Evolutionary conservation across 805 yeast species (phyloP).

Genomic region (Allodekkera sacchari): DNA sequence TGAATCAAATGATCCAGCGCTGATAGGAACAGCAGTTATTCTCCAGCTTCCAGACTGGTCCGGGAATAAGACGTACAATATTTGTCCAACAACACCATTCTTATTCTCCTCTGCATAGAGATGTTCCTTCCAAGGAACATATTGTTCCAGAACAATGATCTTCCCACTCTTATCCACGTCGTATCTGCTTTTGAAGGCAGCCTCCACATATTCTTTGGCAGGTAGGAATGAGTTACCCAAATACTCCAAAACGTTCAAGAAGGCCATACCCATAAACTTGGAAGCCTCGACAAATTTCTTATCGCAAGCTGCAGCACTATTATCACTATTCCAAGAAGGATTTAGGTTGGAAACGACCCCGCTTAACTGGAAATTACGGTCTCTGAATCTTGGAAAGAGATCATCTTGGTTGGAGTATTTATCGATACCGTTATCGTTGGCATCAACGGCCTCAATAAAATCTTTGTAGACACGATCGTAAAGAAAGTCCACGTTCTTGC

Average conservation of each 20-base stretch:
- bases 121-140: conserved; percentile 96
- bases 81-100: conserved; percentile 42
- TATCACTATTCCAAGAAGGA: conserved; percentile 75
- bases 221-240: conserved; percentile 88
- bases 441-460: conserved; percentile 88
- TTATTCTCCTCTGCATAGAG: conserved; percentile 64
- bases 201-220: conserved; percentile 67
- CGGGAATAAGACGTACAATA: conserved; percentile 70
- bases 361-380: conserved; percentile 68
- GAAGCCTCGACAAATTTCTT: conserved; percentile 62
- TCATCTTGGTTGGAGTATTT: conserved; percentile 49
- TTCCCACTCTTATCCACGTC: conserved; percentile 62
- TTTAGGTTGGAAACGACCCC: conserved; percentile 70
- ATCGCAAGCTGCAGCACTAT: conserved; percentile 60
- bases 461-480: conserved; percentile 75
- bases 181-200: conserved; percentile 57
- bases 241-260: conserved; percentile 54
- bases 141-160: conserved; percentile 62
- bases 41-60: conserved; percentile 75
- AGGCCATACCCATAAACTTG: conserved; percentile 75
- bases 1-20: conserved; percentile 69
- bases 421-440: conserved; percentile 89
- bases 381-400: conserved; percentile 56
- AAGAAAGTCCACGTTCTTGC: conserved; percentile 48
- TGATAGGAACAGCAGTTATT: conserved; percentile 85